These are phyloP conservation scores for Xerocomus potaroensis DNA, from an alignment of 768 basidiomycete species.

Conservation along the genomic window DNA sequence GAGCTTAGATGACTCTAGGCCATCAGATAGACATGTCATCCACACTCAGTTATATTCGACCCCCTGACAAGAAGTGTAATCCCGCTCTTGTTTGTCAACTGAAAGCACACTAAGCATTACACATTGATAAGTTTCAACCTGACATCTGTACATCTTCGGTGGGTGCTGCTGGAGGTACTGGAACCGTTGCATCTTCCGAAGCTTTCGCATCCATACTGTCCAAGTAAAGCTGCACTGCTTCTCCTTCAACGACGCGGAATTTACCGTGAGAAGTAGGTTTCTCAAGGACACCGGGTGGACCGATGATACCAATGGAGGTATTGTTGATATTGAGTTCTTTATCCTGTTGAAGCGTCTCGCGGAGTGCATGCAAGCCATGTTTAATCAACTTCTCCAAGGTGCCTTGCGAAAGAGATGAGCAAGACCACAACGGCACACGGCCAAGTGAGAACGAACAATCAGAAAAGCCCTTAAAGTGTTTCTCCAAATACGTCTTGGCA, in stretches of 20 bases:
- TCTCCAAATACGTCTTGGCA: conserved; percentile 97
- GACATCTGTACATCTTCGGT: conserved; percentile 84
- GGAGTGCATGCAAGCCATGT: conserved; percentile 91
- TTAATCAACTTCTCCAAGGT: conserved; percentile 82
- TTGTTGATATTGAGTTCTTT: conserved; percentile 92
- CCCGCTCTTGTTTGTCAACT: conserved; percentile 1
- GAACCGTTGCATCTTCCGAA: conserved; percentile 34
- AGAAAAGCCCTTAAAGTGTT: conserved; percentile 82
- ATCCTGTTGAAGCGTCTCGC: conserved; percentile 97
- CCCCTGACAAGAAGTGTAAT: background rate
- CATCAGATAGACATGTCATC: conserved; percentile 9
- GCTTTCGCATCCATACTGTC: conserved; percentile 75
- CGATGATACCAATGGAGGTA: conserved; percentile 92
- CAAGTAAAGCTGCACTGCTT: conserved; percentile 69
- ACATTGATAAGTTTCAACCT: conserved; percentile 41
- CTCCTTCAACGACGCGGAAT: conserved; percentile 89
- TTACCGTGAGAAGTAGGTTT: conserved; percentile 46
- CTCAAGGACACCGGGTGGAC: conserved; percentile 62
- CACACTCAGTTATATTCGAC: conserved; percentile 24
- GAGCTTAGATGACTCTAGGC: conserved; percentile 9
- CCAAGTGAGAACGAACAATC: conserved; percentile 58
- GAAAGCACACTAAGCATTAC: conserved; percentile 7
- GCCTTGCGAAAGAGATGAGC: conserved; percentile 42
- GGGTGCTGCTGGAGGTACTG: conserved; percentile 35
- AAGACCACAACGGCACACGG: background rate